These are phyloP conservation scores for Saccharomyces mikatae DNA, from an alignment of 805 yeast genomes.

Conservation along the genomic window DNA sequence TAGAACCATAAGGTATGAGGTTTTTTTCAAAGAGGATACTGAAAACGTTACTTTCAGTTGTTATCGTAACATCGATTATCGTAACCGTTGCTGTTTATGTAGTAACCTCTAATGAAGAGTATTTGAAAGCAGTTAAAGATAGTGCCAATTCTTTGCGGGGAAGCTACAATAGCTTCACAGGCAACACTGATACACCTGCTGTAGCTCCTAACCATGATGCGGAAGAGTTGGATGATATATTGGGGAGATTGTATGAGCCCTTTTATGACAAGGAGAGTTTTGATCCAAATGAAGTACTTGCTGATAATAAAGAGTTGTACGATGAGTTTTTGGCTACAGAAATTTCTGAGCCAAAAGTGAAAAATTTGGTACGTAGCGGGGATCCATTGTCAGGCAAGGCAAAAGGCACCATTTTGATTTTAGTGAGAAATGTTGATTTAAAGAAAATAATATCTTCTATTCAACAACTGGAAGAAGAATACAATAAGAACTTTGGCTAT, in stretches of 20 bases:
- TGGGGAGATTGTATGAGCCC: slow-evolving; percentile 15
- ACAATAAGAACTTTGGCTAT: slow-evolving; percentile 63
- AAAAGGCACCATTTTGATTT: slow-evolving; percentile 65
- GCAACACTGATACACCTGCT: background rate
- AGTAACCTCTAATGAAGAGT: background rate
- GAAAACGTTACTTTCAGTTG: background rate
- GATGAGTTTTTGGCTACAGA: slow-evolving; percentile 30
- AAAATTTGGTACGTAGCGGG: slow-evolving; percentile 26
- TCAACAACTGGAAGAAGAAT: slow-evolving; percentile 49
- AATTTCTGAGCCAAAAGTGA: slow-evolving; percentile 43
- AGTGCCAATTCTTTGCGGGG: background rate
- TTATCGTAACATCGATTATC: background rate
- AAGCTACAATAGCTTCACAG: background rate
- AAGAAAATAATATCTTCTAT: slow-evolving; percentile 44
- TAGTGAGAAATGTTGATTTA: slow-evolving; percentile 64
- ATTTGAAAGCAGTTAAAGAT: background rate
- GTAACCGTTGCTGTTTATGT: background rate
- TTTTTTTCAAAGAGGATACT: background rate
- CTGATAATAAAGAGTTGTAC: slow-evolving; percentile 34
- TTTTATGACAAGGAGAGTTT: slow-evolving; percentile 7
- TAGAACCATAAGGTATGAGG: background rate
- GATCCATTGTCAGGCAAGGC: slow-evolving; percentile 35
- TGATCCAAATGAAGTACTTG: slow-evolving; percentile 9
- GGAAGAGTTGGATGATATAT: slow-evolving; percentile 3
- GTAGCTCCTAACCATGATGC: background rate